Conservation (phyloP, 129 eudicot species). For the Sambucus nigra region DNA sequence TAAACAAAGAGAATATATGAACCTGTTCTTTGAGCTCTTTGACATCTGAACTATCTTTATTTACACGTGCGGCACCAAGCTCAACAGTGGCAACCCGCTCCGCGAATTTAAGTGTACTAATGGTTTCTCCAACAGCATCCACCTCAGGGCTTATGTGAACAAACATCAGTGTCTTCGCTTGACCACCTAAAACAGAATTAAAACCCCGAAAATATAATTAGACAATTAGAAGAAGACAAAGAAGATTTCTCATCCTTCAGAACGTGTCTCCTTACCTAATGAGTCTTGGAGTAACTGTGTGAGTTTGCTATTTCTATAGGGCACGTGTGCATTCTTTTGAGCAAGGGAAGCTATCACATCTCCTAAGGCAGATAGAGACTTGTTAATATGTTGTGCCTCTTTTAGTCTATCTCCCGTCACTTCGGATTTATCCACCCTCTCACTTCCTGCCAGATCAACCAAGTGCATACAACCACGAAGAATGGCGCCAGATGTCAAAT, state of each 20-base stretch:
- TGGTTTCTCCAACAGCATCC: constrained; percentile 93
- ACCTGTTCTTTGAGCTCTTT: constrained; percentile 99
- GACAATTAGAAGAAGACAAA: constrained; percentile 2
- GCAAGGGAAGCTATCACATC: constrained; percentile 96
- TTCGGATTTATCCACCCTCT: constrained; percentile 96
- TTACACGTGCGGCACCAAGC: constrained; percentile 96
- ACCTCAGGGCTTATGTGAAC: constrained; percentile 98
- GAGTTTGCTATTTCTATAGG: constrained; percentile 93
- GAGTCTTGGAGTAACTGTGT: constrained; percentile 98
- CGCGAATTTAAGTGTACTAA: constrained; percentile 96
- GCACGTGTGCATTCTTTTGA: constrained; percentile 87
- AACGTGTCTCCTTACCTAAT: constrained; percentile 48
- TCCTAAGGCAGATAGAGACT: constrained; percentile 90
- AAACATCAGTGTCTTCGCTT: constrained; percentile 97
- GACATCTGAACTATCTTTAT: constrained; percentile 74
- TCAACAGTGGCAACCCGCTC: constrained; percentile 96
- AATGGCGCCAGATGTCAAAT: constrained; percentile 66
- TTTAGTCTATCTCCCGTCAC: constrained; percentile 91
- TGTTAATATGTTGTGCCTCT: constrained; percentile 96
- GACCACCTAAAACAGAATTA: constrained; percentile 55
- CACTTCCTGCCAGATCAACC: constrained; percentile 98
- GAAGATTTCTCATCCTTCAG: background rate
- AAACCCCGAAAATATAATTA: constrained; percentile 3
- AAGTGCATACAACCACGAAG: constrained; percentile 99
- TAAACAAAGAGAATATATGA: background rate